Percentiles rank a stretch among this genome's conserved stretches.
Evolutionary conservation across 108 stramenopile species (phyloP).

Genomic region (Discostella pseudostelligera): DNA sequence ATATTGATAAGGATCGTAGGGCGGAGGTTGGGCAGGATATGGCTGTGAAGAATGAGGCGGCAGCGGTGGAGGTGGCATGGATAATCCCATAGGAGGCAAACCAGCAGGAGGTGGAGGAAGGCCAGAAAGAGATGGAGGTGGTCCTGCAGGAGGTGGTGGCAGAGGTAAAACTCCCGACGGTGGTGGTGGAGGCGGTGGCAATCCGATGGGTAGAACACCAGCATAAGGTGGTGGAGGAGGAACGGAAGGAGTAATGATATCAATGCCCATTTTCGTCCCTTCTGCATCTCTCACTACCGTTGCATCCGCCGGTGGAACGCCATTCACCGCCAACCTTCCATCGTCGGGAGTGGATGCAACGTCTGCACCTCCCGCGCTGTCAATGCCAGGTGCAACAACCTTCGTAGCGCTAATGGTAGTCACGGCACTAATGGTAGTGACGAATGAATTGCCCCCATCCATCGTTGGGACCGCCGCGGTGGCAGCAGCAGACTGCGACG

Average conservation of each 20-base stretch:
- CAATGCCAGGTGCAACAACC: constrained; percentile 6
- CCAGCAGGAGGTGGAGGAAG: constrained; percentile 24
- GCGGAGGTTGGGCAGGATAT: constrained; percentile 38
- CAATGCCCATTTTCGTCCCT: background rate
- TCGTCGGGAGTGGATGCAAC: background rate
- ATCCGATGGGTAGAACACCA: background rate
- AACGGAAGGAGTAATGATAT: background rate
- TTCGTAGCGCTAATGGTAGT: constrained; percentile 13
- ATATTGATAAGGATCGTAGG: constrained; percentile 19
- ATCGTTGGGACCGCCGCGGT: background rate
- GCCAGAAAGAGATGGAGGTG: constrained; percentile 33
- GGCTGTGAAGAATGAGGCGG: constrained; percentile 37
- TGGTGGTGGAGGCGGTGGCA: constrained; percentile 26
- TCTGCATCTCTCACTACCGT: background rate
- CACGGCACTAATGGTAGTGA: constrained; percentile 1
- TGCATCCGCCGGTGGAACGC: background rate
- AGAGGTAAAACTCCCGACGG: constrained; percentile 8
- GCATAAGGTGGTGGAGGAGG: background rate
- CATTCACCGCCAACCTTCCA: background rate
- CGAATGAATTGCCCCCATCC: background rate
- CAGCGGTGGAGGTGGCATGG: constrained; percentile 18
- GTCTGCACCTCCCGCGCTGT: background rate
- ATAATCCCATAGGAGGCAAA: constrained; percentile 28
- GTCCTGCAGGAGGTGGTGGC: constrained; percentile 26
- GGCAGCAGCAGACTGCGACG: background rate